phyloP scores from a whole-genome alignment of 148 eudicot genomes.

The Selenicereus undatus region DNA sequence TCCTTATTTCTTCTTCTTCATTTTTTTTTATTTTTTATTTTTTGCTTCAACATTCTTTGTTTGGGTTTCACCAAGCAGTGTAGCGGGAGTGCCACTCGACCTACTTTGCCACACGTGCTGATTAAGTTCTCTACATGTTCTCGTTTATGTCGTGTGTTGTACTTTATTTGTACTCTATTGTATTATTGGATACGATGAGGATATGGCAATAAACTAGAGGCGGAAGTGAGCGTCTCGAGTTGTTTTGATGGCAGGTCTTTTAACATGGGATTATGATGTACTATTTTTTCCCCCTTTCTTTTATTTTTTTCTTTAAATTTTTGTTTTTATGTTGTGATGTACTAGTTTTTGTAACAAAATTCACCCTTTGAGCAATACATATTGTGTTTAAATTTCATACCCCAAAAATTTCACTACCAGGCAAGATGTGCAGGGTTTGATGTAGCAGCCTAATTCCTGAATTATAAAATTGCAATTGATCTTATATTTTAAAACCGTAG shows the following conservation, averaged over 20 bases:
- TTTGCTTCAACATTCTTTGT: neutral
- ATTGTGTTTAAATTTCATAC: too few species aligned
- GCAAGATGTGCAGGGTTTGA: too few species aligned
- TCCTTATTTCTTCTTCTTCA: too few species aligned
- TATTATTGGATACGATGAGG: neutral
- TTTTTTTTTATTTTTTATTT: neutral
- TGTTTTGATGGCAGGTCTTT: neutral
- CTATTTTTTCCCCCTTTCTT: neutral
- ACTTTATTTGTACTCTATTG: neutral
- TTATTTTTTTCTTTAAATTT: neutral
- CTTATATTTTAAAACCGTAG: too few species aligned
- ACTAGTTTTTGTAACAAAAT: neutral
- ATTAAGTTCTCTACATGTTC: neutral
- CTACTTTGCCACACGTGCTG: neutral
- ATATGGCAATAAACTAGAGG: neutral
- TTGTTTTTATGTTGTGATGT: neutral
- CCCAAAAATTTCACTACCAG: neutral
- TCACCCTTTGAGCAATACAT: too few species aligned
- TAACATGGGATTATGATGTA: neutral
- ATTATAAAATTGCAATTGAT: too few species aligned
- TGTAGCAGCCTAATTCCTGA: too few species aligned
- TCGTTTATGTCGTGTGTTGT: neutral
- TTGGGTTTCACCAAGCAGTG: neutral
- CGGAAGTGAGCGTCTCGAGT: neutral
- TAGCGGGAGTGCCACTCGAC: conserved; percentile 10